Conservation (phyloP, 768 basidiomycete genomes). For the Trametes meyenii region DNA sequence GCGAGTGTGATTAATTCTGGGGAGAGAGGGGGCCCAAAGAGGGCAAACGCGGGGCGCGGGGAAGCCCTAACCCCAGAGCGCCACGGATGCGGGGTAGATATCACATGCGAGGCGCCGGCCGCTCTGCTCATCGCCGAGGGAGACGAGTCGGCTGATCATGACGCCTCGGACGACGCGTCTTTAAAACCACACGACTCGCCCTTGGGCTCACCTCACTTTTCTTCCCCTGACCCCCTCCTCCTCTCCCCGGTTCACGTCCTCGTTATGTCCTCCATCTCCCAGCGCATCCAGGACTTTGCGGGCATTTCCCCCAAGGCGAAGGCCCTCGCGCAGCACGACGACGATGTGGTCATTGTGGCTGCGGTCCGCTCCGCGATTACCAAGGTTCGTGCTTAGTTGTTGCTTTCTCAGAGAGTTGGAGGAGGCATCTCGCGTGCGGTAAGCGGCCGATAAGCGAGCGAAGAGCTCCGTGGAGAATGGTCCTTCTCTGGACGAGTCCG, state of each 20-base stretch:
- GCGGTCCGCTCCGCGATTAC: conserved; percentile 92
- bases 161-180: conserved; percentile 8
- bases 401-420: too few species aligned
- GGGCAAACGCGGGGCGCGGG: neutral
- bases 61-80: neutral
- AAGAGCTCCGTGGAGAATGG: too few species aligned
- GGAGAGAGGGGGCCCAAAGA: neutral
- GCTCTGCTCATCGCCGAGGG: conserved; percentile 6
- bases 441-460: too few species aligned
- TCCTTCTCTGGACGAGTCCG: too few species aligned
- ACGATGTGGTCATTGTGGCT: conserved; percentile 89
- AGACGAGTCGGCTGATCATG: conserved; percentile 9
- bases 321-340: conserved; percentile 70
- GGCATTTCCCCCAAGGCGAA: conserved; percentile 53
- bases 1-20: neutral
- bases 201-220: neutral
- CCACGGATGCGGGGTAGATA: conserved; percentile 15
- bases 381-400: conserved; percentile 55
- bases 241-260: neutral
- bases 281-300: conserved; percentile 26
- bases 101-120: conserved; percentile 16
- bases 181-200: neutral
- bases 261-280: conserved; percentile 28
- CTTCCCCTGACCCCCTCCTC: neutral
- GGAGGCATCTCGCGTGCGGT: too few species aligned